phyloP scores from a whole-genome alignment of 1,284 basidiomycete species.

The Fomes fomentarius region DNA sequence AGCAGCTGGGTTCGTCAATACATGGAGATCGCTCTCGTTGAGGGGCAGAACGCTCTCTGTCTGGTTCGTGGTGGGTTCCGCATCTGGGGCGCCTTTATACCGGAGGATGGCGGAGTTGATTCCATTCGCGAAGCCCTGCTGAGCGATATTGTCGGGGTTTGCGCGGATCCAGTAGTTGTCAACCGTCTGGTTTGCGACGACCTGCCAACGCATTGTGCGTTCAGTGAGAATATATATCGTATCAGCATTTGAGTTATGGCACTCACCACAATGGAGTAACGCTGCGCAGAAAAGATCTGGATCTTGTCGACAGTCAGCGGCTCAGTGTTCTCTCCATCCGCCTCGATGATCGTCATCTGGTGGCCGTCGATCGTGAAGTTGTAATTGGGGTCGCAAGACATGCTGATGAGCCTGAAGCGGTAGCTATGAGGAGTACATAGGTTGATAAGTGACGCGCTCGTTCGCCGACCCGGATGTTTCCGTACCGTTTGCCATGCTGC shows the following conservation, averaged over 20 bases:
- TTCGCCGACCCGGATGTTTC: not conserved
- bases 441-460: not conserved
- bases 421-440: slow-evolving; percentile 25
- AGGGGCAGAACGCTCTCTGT: slow-evolving; percentile 24
- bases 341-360: slow-evolving; percentile 49
- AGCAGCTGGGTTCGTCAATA: slow-evolving; percentile 11
- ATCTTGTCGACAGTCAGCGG: slow-evolving; percentile 44
- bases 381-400: slow-evolving; percentile 36
- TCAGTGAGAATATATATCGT: not conserved
- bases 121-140: slow-evolving; percentile 35
- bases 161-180: slow-evolving; percentile 46
- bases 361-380: slow-evolving; percentile 45
- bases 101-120: slow-evolving; percentile 37
- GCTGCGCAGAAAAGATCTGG: slow-evolving; percentile 39
- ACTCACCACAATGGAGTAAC: slow-evolving; percentile 32
- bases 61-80: slow-evolving; percentile 46
- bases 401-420: slow-evolving; percentile 49
- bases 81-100: slow-evolving; percentile 37
- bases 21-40: slow-evolving; percentile 30
- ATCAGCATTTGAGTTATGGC: not conserved
- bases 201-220: not conserved
- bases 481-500: slow-evolving; percentile 35
- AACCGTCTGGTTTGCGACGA: slow-evolving; percentile 36
- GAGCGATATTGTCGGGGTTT: slow-evolving; percentile 33
- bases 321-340: slow-evolving; percentile 44